Percentiles rank a stretch among this genome's conserved stretches.
Evolutionary conservation across 768 basidiomycete genomes (phyloP).

Genomic region (Psilocybe cubensis): DNA sequence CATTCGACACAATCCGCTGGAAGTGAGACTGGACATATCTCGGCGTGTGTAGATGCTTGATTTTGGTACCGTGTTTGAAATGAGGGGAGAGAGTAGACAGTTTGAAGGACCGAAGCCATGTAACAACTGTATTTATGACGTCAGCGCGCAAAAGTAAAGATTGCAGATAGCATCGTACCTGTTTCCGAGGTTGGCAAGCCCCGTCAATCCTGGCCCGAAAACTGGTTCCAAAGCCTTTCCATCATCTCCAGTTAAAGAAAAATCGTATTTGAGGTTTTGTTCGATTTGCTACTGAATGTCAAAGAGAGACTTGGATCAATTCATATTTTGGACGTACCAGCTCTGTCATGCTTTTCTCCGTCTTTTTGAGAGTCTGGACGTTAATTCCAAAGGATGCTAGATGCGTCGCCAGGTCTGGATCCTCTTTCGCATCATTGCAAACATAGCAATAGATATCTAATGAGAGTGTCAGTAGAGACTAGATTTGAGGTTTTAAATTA

Average conservation of each 20-base stretch:
- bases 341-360: conserved; percentile 97
- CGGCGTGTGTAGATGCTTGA: conserved; percentile 49
- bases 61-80: conserved; percentile 76
- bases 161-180: conserved; percentile 38
- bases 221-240: conserved; percentile 88
- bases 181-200: conserved; percentile 91
- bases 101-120: conserved; percentile 93
- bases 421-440: conserved; percentile 83
- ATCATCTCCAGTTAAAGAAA: conserved; percentile 85
- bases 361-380: conserved; percentile 80
- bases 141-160: background rate
- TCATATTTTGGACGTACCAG: conserved; percentile 70
- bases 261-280: conserved; percentile 94
- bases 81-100: conserved; percentile 75
- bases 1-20: conserved; percentile 93
- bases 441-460: conserved; percentile 92
- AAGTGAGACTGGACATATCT: conserved; percentile 62
- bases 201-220: conserved; percentile 88
- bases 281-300: conserved; percentile 80
- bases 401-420: conserved; percentile 76
- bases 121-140: conserved; percentile 73
- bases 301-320: background rate
- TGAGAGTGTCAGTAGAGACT: background rate
- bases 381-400: conserved; percentile 87
- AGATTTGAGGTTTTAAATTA: background rate